Base-by-base conservation (phyloP, 805 yeast genomes). In the Wickerhamiella azymoides region DNA sequence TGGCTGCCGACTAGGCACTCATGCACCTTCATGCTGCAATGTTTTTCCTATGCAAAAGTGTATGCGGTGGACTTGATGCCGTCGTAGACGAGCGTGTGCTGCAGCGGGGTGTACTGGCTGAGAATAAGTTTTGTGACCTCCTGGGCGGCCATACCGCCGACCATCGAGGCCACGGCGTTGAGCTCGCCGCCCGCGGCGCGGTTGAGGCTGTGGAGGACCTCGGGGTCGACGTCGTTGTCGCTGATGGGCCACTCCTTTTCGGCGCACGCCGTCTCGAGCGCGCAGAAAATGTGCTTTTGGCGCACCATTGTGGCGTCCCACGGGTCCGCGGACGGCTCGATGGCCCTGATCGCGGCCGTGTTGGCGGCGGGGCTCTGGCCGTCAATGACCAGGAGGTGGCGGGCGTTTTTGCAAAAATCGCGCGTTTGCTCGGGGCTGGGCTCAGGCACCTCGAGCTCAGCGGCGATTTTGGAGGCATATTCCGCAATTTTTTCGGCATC, bases 101-200 rank as follows among this genome's bases (percentile, higher is more conserved):
- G 79, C 37, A 85, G 55, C 1, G 96, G 93, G 5, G 80, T 69
- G 53, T 84, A 86, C 61, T 89, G 97, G 32, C 73, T 72, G 2
- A 94, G 84, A 19, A 83, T 54, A 2, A 74, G 49, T 62, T 92
- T 89, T 43, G 84, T 67, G 4, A 74, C 77, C 58, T 89, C 98
- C 58, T 89, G 96, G 2, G 85, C 79, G 0, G 76, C 86, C 10
- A 88, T 66, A 0, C 96, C 97, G 1, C 96, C 97, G 52, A 84
- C 65, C 3, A 84, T 61, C 4, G 94, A 70, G 17, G 80, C 64
- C 13, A 76, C 69, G 53, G 80, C 80, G 50, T 76, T 79, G 11
- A 75, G 43, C 50, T 74, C 76, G 0, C 54, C 48, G 3, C 74
- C 73, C 5, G 67, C 58, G 5, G 57, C 46, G 2, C 67, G 56